These are phyloP conservation scores for Diplotaxis tenuifolia DNA, from an alignment of 345 rosid species.

Conservation along the genomic window DNA sequence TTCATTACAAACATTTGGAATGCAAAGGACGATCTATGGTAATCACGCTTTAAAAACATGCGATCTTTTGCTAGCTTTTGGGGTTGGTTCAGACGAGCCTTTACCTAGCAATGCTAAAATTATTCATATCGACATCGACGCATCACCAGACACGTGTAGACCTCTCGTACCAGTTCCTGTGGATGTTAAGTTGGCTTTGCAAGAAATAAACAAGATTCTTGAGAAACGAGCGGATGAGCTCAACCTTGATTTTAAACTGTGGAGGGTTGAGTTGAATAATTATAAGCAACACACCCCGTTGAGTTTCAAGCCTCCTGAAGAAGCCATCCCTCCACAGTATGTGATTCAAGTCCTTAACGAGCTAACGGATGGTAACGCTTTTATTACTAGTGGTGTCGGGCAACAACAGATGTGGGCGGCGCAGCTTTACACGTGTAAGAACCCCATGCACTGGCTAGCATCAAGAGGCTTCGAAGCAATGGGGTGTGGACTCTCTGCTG, in stretches of 20 bases:
- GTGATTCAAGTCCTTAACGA: constrained; percentile 87
- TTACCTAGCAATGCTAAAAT: constrained; percentile 48
- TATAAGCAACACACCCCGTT: constrained; percentile 66
- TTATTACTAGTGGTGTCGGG: constrained; percentile 91
- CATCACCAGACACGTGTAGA: constrained; percentile 44
- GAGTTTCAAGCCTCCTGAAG: constrained; percentile 71
- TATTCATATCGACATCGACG: not conserved
- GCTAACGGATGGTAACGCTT: constrained; percentile 75
- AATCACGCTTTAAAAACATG: constrained; percentile 73
- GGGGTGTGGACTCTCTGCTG: constrained; percentile 98
- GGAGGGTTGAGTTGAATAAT: constrained; percentile 73
- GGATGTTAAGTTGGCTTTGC: constrained; percentile 78
- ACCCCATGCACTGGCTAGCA: constrained; percentile 89
- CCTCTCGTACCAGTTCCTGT: constrained; percentile 78
- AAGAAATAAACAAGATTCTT: constrained; percentile 64
- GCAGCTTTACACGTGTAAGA: constrained; percentile 83
- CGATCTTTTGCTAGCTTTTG: constrained; percentile 78
- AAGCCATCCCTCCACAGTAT: constrained; percentile 86
- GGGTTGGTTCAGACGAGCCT: constrained; percentile 18
- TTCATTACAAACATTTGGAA: constrained; percentile 78
- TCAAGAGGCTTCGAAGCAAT: constrained; percentile 94
- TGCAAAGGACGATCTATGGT: constrained; percentile 83
- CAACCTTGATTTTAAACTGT: constrained; percentile 56
- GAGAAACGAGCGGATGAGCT: constrained; percentile 46
- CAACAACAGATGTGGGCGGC: constrained; percentile 99